These are phyloP conservation scores for Mycena venus DNA, from an alignment of 768 basidiomycete species.

Conservation along the genomic window DNA sequence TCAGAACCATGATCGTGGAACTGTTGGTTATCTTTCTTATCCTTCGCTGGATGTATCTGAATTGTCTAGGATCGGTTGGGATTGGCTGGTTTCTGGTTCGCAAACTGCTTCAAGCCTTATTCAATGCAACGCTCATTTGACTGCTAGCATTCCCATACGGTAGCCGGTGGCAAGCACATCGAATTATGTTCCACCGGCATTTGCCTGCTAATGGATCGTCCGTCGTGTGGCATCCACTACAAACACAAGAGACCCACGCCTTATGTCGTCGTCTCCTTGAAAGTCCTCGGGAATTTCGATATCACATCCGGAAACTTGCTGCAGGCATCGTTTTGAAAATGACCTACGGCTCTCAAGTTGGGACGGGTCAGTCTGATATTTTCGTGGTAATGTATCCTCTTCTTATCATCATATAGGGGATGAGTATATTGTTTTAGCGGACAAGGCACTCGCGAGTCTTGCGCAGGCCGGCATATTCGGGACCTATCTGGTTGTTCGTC, in stretches of 20 bases:
- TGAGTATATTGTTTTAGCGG: constrained; percentile 55
- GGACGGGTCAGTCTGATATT: constrained; percentile 35
- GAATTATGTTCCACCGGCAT: constrained; percentile 49
- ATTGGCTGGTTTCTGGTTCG: constrained; percentile 56
- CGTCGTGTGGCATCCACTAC: constrained; percentile 27
- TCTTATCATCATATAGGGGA: constrained; percentile 40
- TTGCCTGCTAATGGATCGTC: constrained; percentile 26
- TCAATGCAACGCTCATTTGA: not conserved
- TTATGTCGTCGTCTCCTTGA: constrained; percentile 53
- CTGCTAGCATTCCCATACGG: constrained; percentile 48
- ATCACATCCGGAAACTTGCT: constrained; percentile 52
- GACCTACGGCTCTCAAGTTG: constrained; percentile 54
- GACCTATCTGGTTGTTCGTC: constrained; percentile 57
- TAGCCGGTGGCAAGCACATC: constrained; percentile 49
- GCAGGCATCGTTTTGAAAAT: constrained; percentile 57
- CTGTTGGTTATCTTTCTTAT: constrained; percentile 47
- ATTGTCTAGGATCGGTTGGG: constrained; percentile 57
- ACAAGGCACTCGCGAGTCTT: constrained; percentile 51
- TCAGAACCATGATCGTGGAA: constrained; percentile 57
- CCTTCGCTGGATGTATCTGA: not conserved
- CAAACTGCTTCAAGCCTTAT: not conserved
- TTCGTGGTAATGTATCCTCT: not conserved
- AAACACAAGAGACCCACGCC: constrained; percentile 51
- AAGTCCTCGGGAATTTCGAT: constrained; percentile 51
- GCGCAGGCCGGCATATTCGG: constrained; percentile 57